phyloP scores from a whole-genome alignment of 768 basidiomycete species.

The Phanerodontia chrysosporium region DNA sequence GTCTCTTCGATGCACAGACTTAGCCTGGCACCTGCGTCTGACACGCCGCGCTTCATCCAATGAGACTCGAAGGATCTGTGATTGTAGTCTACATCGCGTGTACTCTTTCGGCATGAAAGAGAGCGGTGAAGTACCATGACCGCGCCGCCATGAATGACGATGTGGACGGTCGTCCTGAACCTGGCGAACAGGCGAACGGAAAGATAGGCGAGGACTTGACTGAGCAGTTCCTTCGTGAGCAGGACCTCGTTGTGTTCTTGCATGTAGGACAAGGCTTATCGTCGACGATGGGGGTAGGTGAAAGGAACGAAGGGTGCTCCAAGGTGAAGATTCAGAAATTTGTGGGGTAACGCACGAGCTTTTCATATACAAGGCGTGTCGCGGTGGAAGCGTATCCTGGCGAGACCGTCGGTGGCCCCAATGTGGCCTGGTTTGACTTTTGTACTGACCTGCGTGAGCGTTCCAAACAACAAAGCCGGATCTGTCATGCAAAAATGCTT shows the following conservation, averaged over 20 bases:
- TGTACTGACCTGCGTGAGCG: not conserved
- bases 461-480: not conserved
- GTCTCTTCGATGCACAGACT: conserved; percentile 53
- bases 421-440: not conserved
- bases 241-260: conserved; percentile 32
- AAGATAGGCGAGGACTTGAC: conserved; percentile 45
- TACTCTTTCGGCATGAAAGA: conserved; percentile 40
- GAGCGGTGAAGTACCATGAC: conserved; percentile 65
- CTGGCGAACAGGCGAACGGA: conserved; percentile 41
- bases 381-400: not conserved
- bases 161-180: conserved; percentile 51
- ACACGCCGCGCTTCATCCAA: conserved; percentile 42
- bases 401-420: not conserved
- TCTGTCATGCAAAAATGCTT: not conserved
- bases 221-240: conserved; percentile 32
- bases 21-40: conserved; percentile 52
- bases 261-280: conserved; percentile 3
- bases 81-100: conserved; percentile 67
- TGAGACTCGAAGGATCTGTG: conserved; percentile 56
- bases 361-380: not conserved
- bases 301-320: not conserved
- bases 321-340: not conserved
- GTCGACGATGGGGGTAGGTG: not conserved
- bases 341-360: not conserved
- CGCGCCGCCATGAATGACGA: conserved; percentile 70